Base-by-base conservation (phyloP, 75 land plant genomes). In the Azolla pinnata region DNA sequence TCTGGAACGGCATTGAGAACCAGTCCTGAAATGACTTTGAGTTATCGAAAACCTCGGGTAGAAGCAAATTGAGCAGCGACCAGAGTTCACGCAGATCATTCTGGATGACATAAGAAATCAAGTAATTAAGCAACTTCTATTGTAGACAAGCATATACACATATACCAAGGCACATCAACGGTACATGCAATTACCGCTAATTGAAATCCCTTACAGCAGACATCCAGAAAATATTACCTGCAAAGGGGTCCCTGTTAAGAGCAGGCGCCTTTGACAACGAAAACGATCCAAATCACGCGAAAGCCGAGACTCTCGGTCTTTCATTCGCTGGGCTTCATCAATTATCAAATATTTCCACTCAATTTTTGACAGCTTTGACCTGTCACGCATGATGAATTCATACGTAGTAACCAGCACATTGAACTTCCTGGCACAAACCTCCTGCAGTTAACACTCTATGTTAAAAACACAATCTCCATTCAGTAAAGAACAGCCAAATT, bases 281-380 rank as follows among this genome's bases (percentile, higher is more conserved):
- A 90, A 95, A 23, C 86, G 88, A 70, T 95, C 99, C 62, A 95
- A 82, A 65, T 95, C 99, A 67, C 99, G 96, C 8, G 99, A 79
- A 59, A 95, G 71, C 57, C 89, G 92, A 24, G 99, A 95, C 31
- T 95, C 97, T 38, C 99, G 73, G 50, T 95, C 97, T 67, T 95
- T 95, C 99, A 95, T 95, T 10, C 99, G 71, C 63, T 95, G 99
- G 23, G 99, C 99, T 70, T 95, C 99, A 82, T 95, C 99, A 69
- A 95, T 95, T 42, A 95, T 86, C 18, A 95, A 84, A 67, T 95
- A 95, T 58, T 90, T 95, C 99, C 99, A 95, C 54, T 90, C 97
- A 64, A 95, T 67, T 63, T 82, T 95, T 56, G 99, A 81, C n/a
- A 95, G 78, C 63, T 90, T 95, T 29, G 92, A 65, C 4, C 99